Base-by-base conservation (phyloP, 2,329 filamentous ascomycete species). In the Plectosphaerella plurivora region DNA sequence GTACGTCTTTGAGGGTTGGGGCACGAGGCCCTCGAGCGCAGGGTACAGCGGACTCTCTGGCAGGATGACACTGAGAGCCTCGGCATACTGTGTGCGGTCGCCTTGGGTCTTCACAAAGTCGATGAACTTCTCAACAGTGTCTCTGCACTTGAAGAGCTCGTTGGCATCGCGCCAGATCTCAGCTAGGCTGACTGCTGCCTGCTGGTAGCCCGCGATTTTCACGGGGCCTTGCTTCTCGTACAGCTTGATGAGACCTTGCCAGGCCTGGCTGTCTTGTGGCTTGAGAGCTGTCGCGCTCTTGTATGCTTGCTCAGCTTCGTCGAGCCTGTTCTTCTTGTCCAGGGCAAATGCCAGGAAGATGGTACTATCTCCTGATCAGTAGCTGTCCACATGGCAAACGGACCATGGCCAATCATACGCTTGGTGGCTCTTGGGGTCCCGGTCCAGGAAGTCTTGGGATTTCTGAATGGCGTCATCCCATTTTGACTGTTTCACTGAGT, bases 341-440 rank as follows among this genome's bases (percentile, higher is more conserved):
- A 87, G 76, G 2, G 89, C 88, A 66, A 95, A 90, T 2, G 90
- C 94, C 16, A 96, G 75, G 65, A 97, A 95, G n/a, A 97, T 79
- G 58, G 45, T 57, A 16, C 56, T 58, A 18, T 15, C 24, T 14
- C 14, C 9, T 12, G 33, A 6, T 46, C 44, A 59, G 59, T 54
- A 59, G 53, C 28, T 33, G 28, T 33, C 11, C 28, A 12, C 28
- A 33, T 33, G 8, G 8, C 28, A 33, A 10, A 33, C 28, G 28
- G 28, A 33, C 7, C 28, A 33, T 33, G 28, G 9, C 8, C 11
- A 35, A 46, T 67, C 83, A 56, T 74, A 90, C 81, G 84, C 91
- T 68, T 93, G 90, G 69, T 96, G 94, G 67, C 87, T 95, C 57
- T 86, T 81, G 2, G 86, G 73, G 56, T 97, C 91, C 57, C 81